Base-by-base conservation (phyloP, 495 filamentous ascomycete genomes). In the Talaromyces stipitatus region DNA sequence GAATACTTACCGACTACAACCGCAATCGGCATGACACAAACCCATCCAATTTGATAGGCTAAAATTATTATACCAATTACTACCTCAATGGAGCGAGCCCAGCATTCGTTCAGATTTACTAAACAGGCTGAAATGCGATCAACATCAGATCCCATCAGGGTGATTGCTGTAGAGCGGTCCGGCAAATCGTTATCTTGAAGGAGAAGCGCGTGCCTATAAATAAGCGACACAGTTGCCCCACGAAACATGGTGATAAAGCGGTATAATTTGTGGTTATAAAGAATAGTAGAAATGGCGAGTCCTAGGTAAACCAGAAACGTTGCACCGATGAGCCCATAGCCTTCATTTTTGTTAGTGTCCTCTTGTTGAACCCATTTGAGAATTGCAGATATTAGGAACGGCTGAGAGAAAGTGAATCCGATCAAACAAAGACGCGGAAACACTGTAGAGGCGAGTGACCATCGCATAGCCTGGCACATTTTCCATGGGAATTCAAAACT, bases 371-470 rank as follows among this genome's bases (percentile, higher is more conserved):
- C 75, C 48, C 79, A 79, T 4, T 60, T 62, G 4, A 85, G 61
- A 0, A 81, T 74, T n/a, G 74, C 67, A 46, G 79, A 71, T 7
- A 89, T 73, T 22, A 89, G 72, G 46, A 89, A 75, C 2, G 86
- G 85, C 62, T 88, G 85, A 38, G 76, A 79, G 58, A 85, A 81
- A 51, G 70, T 78, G 66, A 88, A 83, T 0, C 70, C 84, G 16
- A 78, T 81, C 2, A 82, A 70, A 32, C 69, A 78, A 2, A 78
- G 63, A 24, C 83, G 68, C 1, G 85, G 82, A 2, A 74, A 72
- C 41, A 83, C 69, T 4, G 69, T 78, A 12, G 74, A 65, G 1
- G 75, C 60, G 3, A 85, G 43, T 50, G 74, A 71, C 61, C 62
- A 67, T 55, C 70, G 76, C 43, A 84, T 66, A 36, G 72, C 78